Conservation (phyloP, 768 basidiomycete genomes). For the Chlorophyllum brunneum region DNA sequence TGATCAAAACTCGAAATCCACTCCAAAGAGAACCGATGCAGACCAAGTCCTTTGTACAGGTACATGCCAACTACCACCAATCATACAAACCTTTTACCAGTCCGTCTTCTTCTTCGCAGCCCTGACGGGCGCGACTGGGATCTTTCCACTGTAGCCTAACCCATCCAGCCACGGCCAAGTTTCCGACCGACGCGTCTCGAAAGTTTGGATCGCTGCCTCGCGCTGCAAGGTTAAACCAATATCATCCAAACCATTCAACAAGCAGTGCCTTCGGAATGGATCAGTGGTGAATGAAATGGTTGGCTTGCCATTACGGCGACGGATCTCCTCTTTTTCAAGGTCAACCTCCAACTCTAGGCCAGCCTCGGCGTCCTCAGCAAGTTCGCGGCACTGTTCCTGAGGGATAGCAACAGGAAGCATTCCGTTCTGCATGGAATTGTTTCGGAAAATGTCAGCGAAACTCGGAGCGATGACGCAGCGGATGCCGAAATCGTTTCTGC, state of each 20-base stretch:
- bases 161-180: conserved; percentile 97
- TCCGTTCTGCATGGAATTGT: conserved; percentile 90
- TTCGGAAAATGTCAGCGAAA: conserved; percentile 89
- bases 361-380: conserved; percentile 74
- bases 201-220: conserved; percentile 63
- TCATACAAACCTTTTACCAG: conserved; percentile 45
- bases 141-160: conserved; percentile 84
- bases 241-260: conserved; percentile 95
- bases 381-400: conserved; percentile 63
- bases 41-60: too few relatives aligned
- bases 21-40: too few relatives aligned
- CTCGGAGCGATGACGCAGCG: conserved; percentile 83
- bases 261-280: conserved; percentile 87
- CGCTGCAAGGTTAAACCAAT: conserved; percentile 92
- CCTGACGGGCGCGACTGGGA: conserved; percentile 46
- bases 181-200: conserved; percentile 75
- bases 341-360: conserved; percentile 80
- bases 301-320: conserved; percentile 67
- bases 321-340: conserved; percentile 76
- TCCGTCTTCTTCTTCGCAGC: conserved; percentile 53
- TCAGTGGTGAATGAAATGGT: conserved; percentile 80
- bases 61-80: neutral
- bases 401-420: conserved; percentile 79
- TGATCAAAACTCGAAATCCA: too few relatives aligned
- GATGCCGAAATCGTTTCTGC: conserved; percentile 86